Base-by-base conservation (phyloP, 371 early-diverging fungal species). In the Mucor indicus region DNA sequence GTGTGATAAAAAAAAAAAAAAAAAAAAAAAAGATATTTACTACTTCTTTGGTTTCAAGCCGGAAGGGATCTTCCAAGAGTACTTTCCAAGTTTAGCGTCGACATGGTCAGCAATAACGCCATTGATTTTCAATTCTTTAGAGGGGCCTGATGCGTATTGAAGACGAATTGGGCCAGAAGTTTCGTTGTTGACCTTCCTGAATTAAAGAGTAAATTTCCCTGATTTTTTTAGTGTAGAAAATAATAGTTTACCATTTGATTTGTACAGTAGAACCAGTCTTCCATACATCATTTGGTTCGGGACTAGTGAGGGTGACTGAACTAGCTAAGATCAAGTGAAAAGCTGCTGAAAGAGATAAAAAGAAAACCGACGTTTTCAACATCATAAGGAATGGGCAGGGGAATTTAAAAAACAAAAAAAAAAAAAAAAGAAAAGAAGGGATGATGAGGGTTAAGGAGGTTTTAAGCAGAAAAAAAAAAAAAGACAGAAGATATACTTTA, bases 111-210 rank as follows among this genome's bases (percentile, higher is more conserved):
- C 74, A 54, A 73, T 67, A 8, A 69, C 42, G 15, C 62, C 60
- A 48, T 69, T 58, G 30, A 73, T 59, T 9, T 39, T 32, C 3
- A 73, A 57, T 4, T 62, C 48, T 30, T 64, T 44, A n/a, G 74
- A 60, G 17, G 70, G 59, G 19, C 74, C 74, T 3, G 74, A 69
- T 24, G 74, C 74, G 16, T 69, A 54, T 24, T 64, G 62, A 52
- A 73, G 60, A 19, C 55, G 57, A 23, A 69, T 54, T 41, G 39
- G 42, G 19, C 43, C 38, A 44, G 44, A 15, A 8, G 22, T 16
- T 0, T 21, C 27, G 31, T 50, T 42, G n/a, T 50, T 59, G 17
- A 59, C 60, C 10, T 44, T 29, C 60, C 60, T 59, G 45, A 21
- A 33, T 2, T 8, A 24, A 51, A 36, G 17, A 38, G 27, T 43